Evolutionary conservation across 2,329 filamentous ascomycete genomes (phyloP).

Genomic region (Pseudogymnoascus sp.): DNA sequence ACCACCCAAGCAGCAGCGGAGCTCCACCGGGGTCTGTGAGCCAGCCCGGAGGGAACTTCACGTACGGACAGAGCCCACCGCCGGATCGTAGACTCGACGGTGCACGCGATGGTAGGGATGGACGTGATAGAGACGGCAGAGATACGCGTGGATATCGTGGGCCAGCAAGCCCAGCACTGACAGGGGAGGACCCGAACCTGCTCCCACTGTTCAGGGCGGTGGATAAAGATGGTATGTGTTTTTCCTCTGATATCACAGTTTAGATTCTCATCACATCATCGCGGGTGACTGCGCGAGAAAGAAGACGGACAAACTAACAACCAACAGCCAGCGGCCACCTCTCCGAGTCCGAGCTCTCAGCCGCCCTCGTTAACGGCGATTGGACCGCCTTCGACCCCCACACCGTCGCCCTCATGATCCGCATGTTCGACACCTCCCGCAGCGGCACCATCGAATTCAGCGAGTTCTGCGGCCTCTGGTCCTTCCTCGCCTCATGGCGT

Average conservation of each 20-base stretch:
- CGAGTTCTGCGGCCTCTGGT: conserved; percentile 95
- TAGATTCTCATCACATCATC: neutral
- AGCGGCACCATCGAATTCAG: conserved; percentile 85
- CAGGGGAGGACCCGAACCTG: conserved; percentile 57
- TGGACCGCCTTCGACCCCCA: conserved; percentile 89
- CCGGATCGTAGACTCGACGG: neutral
- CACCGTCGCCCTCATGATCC: conserved; percentile 98
- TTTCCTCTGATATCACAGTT: neutral
- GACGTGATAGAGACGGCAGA: neutral
- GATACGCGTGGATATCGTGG: neutral
- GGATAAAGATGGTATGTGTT: conserved; percentile 64
- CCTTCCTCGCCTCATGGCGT: conserved; percentile 89
- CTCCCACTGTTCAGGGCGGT: conserved; percentile 83
- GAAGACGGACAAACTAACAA: neutral
- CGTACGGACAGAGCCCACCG: neutral
- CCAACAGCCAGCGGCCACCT: conserved; percentile 64
- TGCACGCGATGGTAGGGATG: neutral
- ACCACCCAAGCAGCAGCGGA: neutral
- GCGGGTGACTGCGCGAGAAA: neutral
- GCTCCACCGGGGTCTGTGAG: neutral
- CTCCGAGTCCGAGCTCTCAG: conserved; percentile 76
- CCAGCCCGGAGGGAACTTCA: neutral
- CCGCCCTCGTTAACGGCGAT: conserved; percentile 91
- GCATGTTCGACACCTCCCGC: conserved; percentile 95
- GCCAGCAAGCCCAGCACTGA: neutral